phyloP scores from a whole-genome alignment of 2,329 filamentous ascomycete species.

The Teratosphaeria epicoccoides region DNA sequence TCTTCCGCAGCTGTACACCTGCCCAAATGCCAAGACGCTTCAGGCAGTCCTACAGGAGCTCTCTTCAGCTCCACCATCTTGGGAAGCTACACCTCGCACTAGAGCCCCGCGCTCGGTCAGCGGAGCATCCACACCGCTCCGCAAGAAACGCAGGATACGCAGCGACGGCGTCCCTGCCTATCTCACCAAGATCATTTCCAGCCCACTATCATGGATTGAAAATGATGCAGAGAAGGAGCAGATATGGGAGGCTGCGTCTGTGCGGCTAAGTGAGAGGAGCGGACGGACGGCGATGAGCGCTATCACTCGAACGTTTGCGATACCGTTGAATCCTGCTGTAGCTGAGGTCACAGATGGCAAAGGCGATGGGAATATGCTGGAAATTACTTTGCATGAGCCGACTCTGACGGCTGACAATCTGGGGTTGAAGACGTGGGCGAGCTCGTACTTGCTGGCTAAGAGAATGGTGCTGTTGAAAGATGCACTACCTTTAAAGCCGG shows the following conservation, averaged over 20 bases:
- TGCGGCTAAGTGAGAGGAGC: constrained; percentile 72
- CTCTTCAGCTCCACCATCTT: constrained; percentile 56
- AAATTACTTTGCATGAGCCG: constrained; percentile 71
- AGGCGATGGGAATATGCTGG: constrained; percentile 33
- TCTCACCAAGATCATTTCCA: constrained; percentile 58
- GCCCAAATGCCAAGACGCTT: constrained; percentile 55
- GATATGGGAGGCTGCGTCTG: constrained; percentile 70
- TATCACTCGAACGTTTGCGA: constrained; percentile 50
- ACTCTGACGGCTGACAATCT: constrained; percentile 78
- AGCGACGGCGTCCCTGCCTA: constrained; percentile 50
- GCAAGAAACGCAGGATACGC: constrained; percentile 32
- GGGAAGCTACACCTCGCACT: constrained; percentile 40
- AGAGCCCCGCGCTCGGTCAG: constrained; percentile 15
- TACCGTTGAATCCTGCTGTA: constrained; percentile 25
- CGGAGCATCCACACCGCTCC: constrained; percentile 15
- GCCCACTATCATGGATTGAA: constrained; percentile 56
- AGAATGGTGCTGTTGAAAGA: constrained; percentile 42
- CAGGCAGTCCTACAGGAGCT: constrained; percentile 56
- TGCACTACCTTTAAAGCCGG: constrained; percentile 5
- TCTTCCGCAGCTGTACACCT: constrained; percentile 73
- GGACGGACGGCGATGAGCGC: constrained; percentile 61
- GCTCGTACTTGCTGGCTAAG: constrained; percentile 73
- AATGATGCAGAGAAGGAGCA: constrained; percentile 55
- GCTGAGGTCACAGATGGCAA: neutral
- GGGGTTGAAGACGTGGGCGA: constrained; percentile 92